Percentiles rank a stretch among this genome's conserved stretches.
These are phyloP conservation scores for Ziziphus jujuba DNA, from an alignment of 306 rosid species.

Conservation along the genomic window DNA sequence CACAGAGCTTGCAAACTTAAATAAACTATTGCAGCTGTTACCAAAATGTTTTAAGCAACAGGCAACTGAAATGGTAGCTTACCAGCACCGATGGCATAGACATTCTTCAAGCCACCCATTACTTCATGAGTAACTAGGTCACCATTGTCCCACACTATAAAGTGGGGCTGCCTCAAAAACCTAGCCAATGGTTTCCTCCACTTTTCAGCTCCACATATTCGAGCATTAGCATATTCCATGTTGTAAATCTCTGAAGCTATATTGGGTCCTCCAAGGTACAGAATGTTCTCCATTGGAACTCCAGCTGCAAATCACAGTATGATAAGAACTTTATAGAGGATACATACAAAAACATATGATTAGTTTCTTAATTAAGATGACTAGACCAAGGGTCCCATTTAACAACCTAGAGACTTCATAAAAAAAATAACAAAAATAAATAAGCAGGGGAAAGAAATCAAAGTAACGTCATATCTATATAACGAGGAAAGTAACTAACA, in stretches of 20 bases:
- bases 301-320: slow-evolving; percentile 62
- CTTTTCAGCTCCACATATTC: slow-evolving; percentile 89
- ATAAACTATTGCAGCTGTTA: not conserved
- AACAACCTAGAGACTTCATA: too few species aligned
- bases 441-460: too few species aligned
- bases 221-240: slow-evolving; percentile 95
- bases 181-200: slow-evolving; percentile 91
- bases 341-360: not conserved
- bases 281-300: slow-evolving; percentile 79
- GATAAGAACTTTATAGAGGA: not conserved
- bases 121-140: slow-evolving; percentile 97
- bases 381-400: too few species aligned
- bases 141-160: slow-evolving; percentile 91
- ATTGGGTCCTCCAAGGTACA: slow-evolving; percentile 96
- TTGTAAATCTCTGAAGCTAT: slow-evolving; percentile 94
- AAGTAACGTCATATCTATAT: too few species aligned
- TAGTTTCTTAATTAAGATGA: not conserved
- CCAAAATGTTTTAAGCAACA: slow-evolving; percentile 6
- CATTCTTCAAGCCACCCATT: slow-evolving; percentile 98
- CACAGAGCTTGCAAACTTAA: not conserved
- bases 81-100: slow-evolving; percentile 99
- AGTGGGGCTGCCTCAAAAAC: slow-evolving; percentile 91
- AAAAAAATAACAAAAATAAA: too few species aligned
- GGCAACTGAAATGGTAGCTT: slow-evolving; percentile 23
- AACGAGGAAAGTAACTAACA: not conserved